These are phyloP conservation scores for Didymella segeticola DNA, from an alignment of 2,329 filamentous ascomycete species.

Conservation along the genomic window DNA sequence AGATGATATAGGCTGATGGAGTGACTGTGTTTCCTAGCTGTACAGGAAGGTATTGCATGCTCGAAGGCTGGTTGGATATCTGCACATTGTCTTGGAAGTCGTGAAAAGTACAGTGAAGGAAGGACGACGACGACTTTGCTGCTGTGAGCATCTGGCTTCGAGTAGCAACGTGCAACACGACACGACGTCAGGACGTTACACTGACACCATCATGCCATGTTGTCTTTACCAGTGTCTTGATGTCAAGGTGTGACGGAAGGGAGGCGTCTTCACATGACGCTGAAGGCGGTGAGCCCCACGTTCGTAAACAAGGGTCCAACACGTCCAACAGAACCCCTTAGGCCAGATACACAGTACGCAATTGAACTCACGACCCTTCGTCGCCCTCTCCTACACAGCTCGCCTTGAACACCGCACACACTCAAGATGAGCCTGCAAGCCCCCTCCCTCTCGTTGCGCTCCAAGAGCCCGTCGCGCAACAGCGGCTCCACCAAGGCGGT, in stretches of 20 bases:
- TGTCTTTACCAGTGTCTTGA: no score
- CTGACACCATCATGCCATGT: not conserved
- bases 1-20: no score
- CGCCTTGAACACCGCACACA: not conserved
- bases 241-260: slow-evolving; percentile 4
- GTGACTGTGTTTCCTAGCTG: no score
- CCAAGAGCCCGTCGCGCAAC: slow-evolving; percentile 39
- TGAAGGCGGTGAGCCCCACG: slow-evolving; percentile 4
- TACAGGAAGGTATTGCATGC: no score
- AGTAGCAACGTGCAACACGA: no score
- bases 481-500: slow-evolving; percentile 81
- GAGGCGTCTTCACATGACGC: slow-evolving; percentile 2
- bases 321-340: slow-evolving; percentile 22
- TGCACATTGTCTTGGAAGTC: no score
- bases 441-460: slow-evolving; percentile 44
- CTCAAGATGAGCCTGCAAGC: slow-evolving; percentile 47
- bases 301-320: slow-evolving; percentile 32
- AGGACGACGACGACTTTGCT: no score
- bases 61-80: no score
- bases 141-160: no score
- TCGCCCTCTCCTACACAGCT: not conserved
- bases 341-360: slow-evolving; percentile 35
- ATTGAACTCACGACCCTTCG: slow-evolving; percentile 22
- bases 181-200: no score
- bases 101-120: no score